Percentiles rank a stretch among this genome's conserved stretches.
Conservation (phyloP, 257 asterid species). For the Salvia miltiorrhiza region DNA sequence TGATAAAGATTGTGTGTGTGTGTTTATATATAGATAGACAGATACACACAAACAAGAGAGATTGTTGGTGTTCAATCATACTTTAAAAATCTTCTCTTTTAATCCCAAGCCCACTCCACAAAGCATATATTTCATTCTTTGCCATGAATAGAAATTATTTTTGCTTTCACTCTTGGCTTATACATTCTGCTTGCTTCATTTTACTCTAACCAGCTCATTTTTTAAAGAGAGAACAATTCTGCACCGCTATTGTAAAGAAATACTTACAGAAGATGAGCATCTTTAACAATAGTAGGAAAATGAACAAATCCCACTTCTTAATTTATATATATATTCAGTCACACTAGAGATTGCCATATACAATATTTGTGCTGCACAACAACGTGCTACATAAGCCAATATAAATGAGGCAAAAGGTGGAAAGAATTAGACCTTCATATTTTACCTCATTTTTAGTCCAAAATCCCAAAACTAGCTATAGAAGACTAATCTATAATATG, state of each 20-base stretch:
- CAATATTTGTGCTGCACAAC: not conserved
- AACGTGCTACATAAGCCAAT: not conserved
- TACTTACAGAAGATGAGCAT: not conserved
- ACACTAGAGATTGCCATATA: not conserved
- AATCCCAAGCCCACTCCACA: not conserved
- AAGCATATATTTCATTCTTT: slow-evolving; percentile 16
- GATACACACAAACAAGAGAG: not conserved
- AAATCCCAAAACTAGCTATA: not conserved
- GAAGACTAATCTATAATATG: not conserved
- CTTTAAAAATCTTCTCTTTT: slow-evolving; percentile 20
- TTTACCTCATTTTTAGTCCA: not conserved
- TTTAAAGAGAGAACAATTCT: not conserved
- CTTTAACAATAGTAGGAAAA: not conserved
- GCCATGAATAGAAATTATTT: not conserved
- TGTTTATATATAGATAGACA: not conserved
- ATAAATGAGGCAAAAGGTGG: not conserved
- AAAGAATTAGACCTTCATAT: not conserved
- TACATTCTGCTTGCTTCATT: not conserved
- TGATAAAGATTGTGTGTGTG: not conserved
- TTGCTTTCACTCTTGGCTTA: not conserved
- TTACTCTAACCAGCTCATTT: not conserved
- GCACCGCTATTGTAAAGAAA: not conserved
- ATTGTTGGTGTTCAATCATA: not conserved
- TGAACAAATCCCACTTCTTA: not conserved
- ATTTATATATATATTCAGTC: no score